Base-by-base conservation (phyloP, 371 early-diverging fungal species). In the Nematocida sp. region DNA sequence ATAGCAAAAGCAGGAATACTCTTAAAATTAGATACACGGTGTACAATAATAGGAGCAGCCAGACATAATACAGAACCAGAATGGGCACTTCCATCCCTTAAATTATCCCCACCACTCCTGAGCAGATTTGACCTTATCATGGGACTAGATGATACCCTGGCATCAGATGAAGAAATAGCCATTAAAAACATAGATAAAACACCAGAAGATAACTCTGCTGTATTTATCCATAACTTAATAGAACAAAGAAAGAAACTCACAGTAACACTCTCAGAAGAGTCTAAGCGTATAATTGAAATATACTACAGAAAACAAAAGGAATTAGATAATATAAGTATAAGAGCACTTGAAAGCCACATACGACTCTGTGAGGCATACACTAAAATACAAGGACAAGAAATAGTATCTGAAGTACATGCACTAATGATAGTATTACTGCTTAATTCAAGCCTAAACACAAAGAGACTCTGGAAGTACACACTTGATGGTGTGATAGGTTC, bases 1-100 rank as follows among this genome's bases (percentile, higher is more conserved):
- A 72, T 87, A 57, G 88, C 88, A 44, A 87, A 87, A 62, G 88
- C 88, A 18, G 88, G 88, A 3, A 84, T 87, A 0, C 75, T 87
- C 23, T 52, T 84, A 20, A 75, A 83, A 5, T 58, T 87, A 27
- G 84, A 85, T 55, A 74, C 86, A 47, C 62, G 86, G 47, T 87
- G 88, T 73, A 83, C 88, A 61, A 70, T 87, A 7, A 66, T 87
- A 25, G 86, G 82, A 62, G 85, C 86, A 25, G 66, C 69, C 5
- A 64, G 72, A 25, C 82, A 80, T 23, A 81, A 61, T 44, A 85
- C 80, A 55, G 73, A 84, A 47, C 50, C 66, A 23, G 86, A 85
- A 62, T 54, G 58, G 4, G 71, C 86, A 64, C 84, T 82, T 5
- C 83, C 85, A 15, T 85, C 86, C 74, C 82, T 84, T 7, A 82